These are phyloP conservation scores for Tulasnella sp. DNA, from an alignment of 768 basidiomycete genomes.

Conservation along the genomic window DNA sequence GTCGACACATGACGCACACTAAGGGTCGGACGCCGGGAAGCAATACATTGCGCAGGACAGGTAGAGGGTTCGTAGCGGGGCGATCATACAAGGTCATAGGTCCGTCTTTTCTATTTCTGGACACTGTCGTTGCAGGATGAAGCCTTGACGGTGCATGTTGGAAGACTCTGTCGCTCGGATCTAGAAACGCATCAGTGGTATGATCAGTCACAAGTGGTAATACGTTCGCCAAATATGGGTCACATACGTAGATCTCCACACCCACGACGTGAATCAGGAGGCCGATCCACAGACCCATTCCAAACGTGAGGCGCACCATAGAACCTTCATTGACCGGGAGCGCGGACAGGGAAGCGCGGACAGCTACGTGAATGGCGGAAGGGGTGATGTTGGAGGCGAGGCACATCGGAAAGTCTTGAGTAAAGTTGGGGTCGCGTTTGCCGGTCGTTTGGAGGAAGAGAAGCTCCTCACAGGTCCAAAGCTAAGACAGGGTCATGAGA, in stretches of 20 bases:
- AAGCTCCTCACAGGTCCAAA: constrained; percentile 8
- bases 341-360: neutral
- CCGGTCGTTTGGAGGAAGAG: constrained; percentile 2
- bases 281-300: constrained; percentile 14
- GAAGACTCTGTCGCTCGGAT: constrained; percentile 2
- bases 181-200: neutral
- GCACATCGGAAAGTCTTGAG: neutral
- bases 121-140: constrained; percentile 8
- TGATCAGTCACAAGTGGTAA: neutral
- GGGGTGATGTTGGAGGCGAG: neutral
- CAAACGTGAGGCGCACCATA: constrained; percentile 1
- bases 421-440: constrained; percentile 4
- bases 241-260: constrained; percentile 15
- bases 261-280: constrained; percentile 15
- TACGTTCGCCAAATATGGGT: too few species aligned
- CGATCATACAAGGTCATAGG: too few species aligned
- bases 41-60: too few species aligned
- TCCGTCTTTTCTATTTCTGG: too few species aligned
- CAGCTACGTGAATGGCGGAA: constrained; percentile 5
- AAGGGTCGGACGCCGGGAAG: too few species aligned
- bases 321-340: constrained; percentile 7
- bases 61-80: too few species aligned
- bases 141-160: neutral
- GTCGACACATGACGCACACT: too few species aligned
- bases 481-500: neutral